Evolutionary conservation across 345 rosid genomes (phyloP), one percentile per base, ranked within the genome.

Genomic region (Heritiera fomes): DNA sequence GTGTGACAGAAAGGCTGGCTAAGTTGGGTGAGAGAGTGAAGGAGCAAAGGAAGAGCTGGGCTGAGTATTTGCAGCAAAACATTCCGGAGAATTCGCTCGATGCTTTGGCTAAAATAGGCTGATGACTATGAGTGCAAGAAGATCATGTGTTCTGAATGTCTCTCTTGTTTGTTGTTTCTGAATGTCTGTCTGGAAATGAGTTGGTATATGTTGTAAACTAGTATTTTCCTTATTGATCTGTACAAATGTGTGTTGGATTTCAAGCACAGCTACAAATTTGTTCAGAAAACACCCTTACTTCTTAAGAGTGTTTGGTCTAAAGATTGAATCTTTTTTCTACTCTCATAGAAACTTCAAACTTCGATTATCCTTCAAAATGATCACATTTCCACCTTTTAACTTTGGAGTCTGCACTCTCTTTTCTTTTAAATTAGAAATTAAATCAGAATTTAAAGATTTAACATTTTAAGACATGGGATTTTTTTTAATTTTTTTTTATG

Each of bases 1-100:
- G 86, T 23, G 77, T 69, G 47, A 79, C 64, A 38, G 84, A n/a
- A 81, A 53, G 76, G 70, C 78, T 73, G 61, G 79, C 65, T 14
- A 80, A 84, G 47, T 23, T 73, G 49, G 43, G 77, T 77, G 68
- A 66, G 73, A 61, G 66, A 46, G 71, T 66, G 38, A 55, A 74
- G 77, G 81, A 55, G 28, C 74, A 56, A 43, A 66, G 81, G 68
- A 66, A 77, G 9, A 66, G 67, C 34, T 8, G n/a, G 73, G 60
- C 50, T 28, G 73, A 56, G 61, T 75, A 61, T 80, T 63, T 73
- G 71, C 58, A 68, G 72, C 59, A 73, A 56, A 18, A 56, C 1
- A 1, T 55, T 65, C 75, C 56, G 11, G 53, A 81, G 15, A 61
- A 71, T 71, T 60, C 67, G 4, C n/a, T 58, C 18, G 62, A 61